Evolutionary conservation across 192 early-diverging fungal species (phyloP).

Genomic region (Rhizophagus sp.): DNA sequence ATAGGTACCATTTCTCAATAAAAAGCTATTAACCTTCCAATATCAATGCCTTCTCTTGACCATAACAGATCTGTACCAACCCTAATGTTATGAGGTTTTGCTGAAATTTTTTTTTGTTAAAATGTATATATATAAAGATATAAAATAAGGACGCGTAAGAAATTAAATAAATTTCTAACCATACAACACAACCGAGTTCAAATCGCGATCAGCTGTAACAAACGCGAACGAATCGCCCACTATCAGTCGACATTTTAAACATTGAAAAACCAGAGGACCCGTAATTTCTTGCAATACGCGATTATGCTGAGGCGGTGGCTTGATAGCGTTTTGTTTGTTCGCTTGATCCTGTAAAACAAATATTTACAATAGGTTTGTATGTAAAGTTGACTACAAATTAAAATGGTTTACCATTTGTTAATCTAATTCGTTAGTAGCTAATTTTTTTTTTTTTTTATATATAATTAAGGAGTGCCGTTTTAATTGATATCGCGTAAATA

Average conservation of each 20-base stretch:
- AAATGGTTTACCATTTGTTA: too few relatives aligned
- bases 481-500: background rate
- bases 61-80: slow-evolving; percentile 28
- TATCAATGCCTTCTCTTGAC: slow-evolving; percentile 17
- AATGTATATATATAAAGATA: background rate
- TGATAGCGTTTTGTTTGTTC: background rate
- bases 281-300: slow-evolving; percentile 1
- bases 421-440: too few relatives aligned
- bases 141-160: background rate
- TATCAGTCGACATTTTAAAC: slow-evolving; percentile 24
- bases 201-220: slow-evolving; percentile 14
- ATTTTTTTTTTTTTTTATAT: too few relatives aligned
- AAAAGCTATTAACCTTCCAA: slow-evolving; percentile 21
- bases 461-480: too few relatives aligned
- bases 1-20: background rate
- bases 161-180: slow-evolving; percentile 16
- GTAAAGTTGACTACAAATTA: background rate
- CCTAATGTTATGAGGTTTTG: slow-evolving; percentile 27
- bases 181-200: slow-evolving; percentile 23
- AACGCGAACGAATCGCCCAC: slow-evolving; percentile 32
- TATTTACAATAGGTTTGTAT: background rate
- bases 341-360: background rate
- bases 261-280: slow-evolving; percentile 31
- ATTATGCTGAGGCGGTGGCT: background rate
- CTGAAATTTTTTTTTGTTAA: background rate